phyloP scores from a whole-genome alignment of 164 flowering plant species.

The Vitis riparia region DNA sequence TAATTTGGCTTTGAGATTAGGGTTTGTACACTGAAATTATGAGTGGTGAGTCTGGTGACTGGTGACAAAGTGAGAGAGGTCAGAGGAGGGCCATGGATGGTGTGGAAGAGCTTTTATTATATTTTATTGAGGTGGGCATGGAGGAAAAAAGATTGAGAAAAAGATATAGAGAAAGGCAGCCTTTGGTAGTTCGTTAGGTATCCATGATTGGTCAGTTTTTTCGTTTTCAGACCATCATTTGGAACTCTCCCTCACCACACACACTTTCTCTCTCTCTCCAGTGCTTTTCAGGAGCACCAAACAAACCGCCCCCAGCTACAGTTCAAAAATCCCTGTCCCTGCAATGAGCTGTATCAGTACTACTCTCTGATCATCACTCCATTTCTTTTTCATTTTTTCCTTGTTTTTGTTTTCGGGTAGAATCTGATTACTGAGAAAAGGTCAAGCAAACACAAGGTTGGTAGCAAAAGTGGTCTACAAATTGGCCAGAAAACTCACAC shows the following conservation, averaged over 20 bases:
- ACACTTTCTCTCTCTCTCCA: neutral
- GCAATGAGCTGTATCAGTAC: slow-evolving; percentile 3
- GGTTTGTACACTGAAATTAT: too few relatives aligned
- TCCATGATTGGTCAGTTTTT: slow-evolving; percentile 1
- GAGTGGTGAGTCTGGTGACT: too few relatives aligned
- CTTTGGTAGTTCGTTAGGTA: slow-evolving; percentile 1
- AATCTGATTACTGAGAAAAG: too few relatives aligned
- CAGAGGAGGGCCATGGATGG: neutral
- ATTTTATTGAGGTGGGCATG: neutral
- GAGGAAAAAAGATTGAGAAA: neutral
- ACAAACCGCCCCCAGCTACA: slow-evolving; percentile 8
- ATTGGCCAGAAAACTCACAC: neutral
- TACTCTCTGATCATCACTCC: neutral
- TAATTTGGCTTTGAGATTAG: too few relatives aligned
- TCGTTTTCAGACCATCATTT: neutral
- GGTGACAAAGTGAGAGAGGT: too few relatives aligned
- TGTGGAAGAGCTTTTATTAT: neutral
- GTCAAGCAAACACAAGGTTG: neutral
- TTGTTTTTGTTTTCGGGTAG: too few relatives aligned
- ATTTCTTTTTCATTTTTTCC: neutral
- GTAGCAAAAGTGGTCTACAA: neutral
- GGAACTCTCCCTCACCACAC: neutral
- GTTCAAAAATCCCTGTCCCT: slow-evolving; percentile 4
- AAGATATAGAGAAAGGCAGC: neutral
- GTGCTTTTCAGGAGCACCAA: slow-evolving; percentile 6